A percentile compares a stretch with the other conserved stretches of the same genome.
phyloP scores from a whole-genome alignment of 257 asterid genomes.

The Henckelia pumila region DNA sequence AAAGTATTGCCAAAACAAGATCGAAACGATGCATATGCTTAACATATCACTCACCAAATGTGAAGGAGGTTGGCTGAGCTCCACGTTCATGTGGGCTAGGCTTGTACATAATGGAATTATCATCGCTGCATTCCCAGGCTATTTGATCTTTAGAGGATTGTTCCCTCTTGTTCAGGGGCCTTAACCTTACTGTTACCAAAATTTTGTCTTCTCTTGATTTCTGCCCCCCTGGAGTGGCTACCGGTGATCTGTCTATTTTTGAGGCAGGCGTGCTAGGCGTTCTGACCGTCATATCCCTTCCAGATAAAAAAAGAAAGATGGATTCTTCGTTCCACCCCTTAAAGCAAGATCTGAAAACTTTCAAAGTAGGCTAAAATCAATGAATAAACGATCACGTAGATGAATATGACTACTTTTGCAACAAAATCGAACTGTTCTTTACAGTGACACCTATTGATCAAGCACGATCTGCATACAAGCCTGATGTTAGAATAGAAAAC shows the following conservation, averaged over 20 bases:
- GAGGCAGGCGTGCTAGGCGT: constrained; percentile 81
- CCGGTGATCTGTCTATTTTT: constrained; percentile 69
- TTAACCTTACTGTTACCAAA: constrained; percentile 78
- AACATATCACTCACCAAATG: constrained; percentile 55
- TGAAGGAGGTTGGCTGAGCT: constrained; percentile 52
- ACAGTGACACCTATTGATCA: constrained; percentile 12
- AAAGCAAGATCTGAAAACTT: constrained; percentile 26
- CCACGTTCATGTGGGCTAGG: constrained; percentile 58
- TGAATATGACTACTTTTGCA: neutral
- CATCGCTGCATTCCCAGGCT: constrained; percentile 90
- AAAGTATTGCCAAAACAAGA: neutral
- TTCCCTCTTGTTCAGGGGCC: constrained; percentile 92
- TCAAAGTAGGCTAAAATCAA: constrained; percentile 19
- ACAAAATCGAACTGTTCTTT: neutral
- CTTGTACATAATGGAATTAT: constrained; percentile 63
- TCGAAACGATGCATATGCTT: neutral
- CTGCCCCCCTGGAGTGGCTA: constrained; percentile 63
- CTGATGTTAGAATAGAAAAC: constrained; percentile 7
- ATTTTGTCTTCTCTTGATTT: constrained; percentile 78
- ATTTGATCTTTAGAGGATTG: constrained; percentile 67
- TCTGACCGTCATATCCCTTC: constrained; percentile 58
- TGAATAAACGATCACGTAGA: neutral
- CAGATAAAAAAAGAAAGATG: neutral
- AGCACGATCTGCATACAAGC: constrained; percentile 15
- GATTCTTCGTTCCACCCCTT: neutral